Evolutionary conservation across 345 rosid genomes (phyloP).

Genomic region (Bruguiera sexangula): DNA sequence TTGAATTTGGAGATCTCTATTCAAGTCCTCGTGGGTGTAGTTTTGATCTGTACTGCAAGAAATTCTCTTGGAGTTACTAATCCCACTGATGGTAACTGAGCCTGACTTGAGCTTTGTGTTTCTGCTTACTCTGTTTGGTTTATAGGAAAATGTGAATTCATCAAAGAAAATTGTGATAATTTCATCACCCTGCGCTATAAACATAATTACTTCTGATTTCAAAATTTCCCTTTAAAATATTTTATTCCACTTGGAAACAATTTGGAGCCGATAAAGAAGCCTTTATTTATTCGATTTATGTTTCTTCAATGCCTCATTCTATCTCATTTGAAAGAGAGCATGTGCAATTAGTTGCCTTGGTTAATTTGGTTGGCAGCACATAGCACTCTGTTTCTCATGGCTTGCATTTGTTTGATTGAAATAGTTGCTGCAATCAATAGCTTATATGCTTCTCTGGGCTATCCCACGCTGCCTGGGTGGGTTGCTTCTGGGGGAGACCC

Average conservation of each 20-base stretch:
- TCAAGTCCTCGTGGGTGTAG: constrained; percentile 39
- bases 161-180: too few species aligned
- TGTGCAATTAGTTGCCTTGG: not conserved
- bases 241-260: too few species aligned
- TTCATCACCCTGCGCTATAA: too few species aligned
- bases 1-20: constrained; percentile 46
- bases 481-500: constrained; percentile 91
- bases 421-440: constrained; percentile 84
- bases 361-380: constrained; percentile 1
- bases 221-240: too few species aligned
- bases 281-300: too few species aligned
- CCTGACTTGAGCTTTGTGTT: not conserved
- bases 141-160: too few species aligned
- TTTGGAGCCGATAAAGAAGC: too few species aligned
- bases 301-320: too few species aligned
- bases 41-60: constrained; percentile 52
- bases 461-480: constrained; percentile 90
- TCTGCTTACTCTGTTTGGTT: too few species aligned
- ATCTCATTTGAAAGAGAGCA: too few species aligned
- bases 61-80: constrained; percentile 58
- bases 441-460: constrained; percentile 64
- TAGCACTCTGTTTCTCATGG: constrained; percentile 15
- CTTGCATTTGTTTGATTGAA: constrained; percentile 35
- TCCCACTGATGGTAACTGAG: constrained; percentile 64
- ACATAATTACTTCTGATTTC: too few species aligned